phyloP scores from a whole-genome alignment of 345 rosid genomes.

The Populus euphratica region DNA sequence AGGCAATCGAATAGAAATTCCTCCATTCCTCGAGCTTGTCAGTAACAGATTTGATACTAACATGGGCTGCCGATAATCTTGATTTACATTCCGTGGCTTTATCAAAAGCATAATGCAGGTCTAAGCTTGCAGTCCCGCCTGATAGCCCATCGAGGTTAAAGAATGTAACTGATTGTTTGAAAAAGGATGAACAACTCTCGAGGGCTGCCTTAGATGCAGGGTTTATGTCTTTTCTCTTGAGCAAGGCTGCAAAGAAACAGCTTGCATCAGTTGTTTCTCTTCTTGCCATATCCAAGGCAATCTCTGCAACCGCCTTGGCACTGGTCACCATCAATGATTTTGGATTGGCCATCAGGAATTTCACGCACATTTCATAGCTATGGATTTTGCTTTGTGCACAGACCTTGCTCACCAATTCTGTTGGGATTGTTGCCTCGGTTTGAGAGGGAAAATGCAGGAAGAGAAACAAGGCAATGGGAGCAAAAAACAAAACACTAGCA shows the following conservation, averaged over 20 bases:
- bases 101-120: too few species aligned
- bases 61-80: too few species aligned
- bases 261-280: background rate
- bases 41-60: too few species aligned
- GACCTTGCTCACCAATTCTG: background rate
- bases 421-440: background rate
- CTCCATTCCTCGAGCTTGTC: too few species aligned
- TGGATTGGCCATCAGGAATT: background rate
- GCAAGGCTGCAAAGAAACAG: background rate
- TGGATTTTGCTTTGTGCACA: background rate
- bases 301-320: background rate
- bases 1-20: too few species aligned
- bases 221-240: background rate
- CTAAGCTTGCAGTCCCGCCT: too few species aligned
- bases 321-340: background rate
- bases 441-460: background rate
- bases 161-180: too few species aligned
- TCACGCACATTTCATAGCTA: background rate
- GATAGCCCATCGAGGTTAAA: too few species aligned
- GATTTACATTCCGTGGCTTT: too few species aligned
- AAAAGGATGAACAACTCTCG: background rate
- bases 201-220: background rate
- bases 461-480: background rate
- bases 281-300: background rate
- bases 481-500: background rate